Evolutionary conservation across 768 basidiomycete species (phyloP), one percentile per base, ranked within the genome.

Genomic region (Psilocybe cyanescens): DNA sequence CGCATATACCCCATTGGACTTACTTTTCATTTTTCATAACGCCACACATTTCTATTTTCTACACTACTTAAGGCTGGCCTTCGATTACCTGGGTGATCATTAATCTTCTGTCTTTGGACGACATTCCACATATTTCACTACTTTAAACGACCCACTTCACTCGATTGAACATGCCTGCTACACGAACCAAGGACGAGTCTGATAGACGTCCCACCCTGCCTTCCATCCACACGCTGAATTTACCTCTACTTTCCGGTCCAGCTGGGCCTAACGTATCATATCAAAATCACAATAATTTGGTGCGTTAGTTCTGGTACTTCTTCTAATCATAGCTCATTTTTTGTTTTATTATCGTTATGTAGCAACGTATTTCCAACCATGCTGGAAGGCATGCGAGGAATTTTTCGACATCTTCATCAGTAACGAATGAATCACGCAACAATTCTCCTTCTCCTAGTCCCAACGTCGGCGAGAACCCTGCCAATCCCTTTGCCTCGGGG

Each of bases 131-230:
- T 45, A 46, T 53, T 49, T 55, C 54, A 61, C 19, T 30, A 50
- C 31, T 56, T 39, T 17, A 16, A 56, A 56, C 16, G 39, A 29
- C 41, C 31, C n/a, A 19, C 59, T 61, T 53, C 51, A 57, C 51
- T 49, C 28, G 28, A 58, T 30, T 30, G 46, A 24, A 51, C 47
- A 58, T 59, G 51, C 52, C 63, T 45, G 59, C 65, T 54, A 57
- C 63, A 30, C 58, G 59, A 57, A 48, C 55, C 49, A 65, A 52
- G 35, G 54, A 49, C 56, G 61, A 64, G 56, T 56, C 55, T 29
- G 57, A 67, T 29, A 57, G 58, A 41, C 83, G 83, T 33, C 84
- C 84, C 24, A 82, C 79, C 1, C 81, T 87, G 11, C 86, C 86
- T 12, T 75, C 86, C 9, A 76, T 87, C 9, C 82, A 76, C 58